These are phyloP conservation scores for Capsicum baccatum DNA, from an alignment of 257 asterid species.

Conservation along the genomic window DNA sequence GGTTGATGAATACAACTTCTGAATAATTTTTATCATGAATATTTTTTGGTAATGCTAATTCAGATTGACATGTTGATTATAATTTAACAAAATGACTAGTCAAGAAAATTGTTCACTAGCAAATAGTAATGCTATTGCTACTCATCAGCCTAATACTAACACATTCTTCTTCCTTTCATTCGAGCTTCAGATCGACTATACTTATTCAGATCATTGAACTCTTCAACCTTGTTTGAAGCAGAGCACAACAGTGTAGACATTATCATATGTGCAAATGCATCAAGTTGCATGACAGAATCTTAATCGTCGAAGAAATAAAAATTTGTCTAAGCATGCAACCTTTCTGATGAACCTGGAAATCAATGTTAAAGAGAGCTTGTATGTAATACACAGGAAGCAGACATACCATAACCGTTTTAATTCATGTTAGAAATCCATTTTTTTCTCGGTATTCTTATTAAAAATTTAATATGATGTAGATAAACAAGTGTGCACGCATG, in stretches of 20 bases:
- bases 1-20: not conserved
- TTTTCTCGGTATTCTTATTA: not conserved
- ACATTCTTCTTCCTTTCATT: no score
- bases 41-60: no score
- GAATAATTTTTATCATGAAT: no score
- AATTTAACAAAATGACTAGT: no score
- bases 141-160: no score
- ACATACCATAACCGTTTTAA: not conserved
- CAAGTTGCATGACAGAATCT: not conserved
- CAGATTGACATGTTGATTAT: no score
- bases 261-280: not conserved
- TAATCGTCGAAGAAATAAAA: not conserved
- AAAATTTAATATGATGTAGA: not conserved
- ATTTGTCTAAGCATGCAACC: not conserved
- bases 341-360: not conserved
- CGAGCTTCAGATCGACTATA: not conserved
- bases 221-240: not conserved
- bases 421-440: conserved; percentile 8
- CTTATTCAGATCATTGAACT: not conserved
- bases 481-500: not conserved
- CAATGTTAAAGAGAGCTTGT: not conserved
- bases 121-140: no score
- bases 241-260: not conserved
- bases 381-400: not conserved
- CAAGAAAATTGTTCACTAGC: no score